Evolutionary conservation across 352 stramenopile genomes (phyloP).

Genomic region (Globisporangium mamillatum): DNA sequence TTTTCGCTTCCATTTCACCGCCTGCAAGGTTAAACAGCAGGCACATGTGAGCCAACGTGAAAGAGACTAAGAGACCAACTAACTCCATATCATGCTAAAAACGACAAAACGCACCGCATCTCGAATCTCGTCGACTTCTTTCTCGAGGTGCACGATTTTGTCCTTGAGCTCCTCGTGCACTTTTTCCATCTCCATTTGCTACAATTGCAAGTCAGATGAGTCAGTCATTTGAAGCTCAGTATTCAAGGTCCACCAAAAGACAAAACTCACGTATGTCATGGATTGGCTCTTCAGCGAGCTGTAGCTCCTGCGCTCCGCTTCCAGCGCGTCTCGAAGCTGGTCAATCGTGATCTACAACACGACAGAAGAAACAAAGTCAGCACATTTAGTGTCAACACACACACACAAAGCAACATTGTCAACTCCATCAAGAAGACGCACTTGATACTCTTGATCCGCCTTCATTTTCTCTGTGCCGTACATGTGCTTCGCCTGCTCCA

Average conservation of each 20-base stretch:
- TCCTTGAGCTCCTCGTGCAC: slow-evolving; percentile 55
- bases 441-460: slow-evolving; percentile 49
- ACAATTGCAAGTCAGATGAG: slow-evolving; percentile 21
- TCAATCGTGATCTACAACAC: slow-evolving; percentile 28
- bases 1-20: slow-evolving; percentile 70
- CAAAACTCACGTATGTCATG: slow-evolving; percentile 31
- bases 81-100: not conserved
- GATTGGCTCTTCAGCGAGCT: slow-evolving; percentile 39
- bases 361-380: not conserved
- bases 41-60: not conserved
- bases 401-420: not conserved
- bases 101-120: slow-evolving; percentile 34
- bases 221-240: slow-evolving; percentile 3
- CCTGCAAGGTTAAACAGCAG: slow-evolving; percentile 8
- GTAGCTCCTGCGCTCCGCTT: slow-evolving; percentile 31
- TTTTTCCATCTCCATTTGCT: slow-evolving; percentile 38
- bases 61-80: not conserved
- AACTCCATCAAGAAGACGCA: slow-evolving; percentile 12
- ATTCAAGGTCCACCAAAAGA: not conserved
- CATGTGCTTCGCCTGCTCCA: slow-evolving; percentile 57
- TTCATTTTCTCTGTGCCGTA: slow-evolving; percentile 49
- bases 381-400: not conserved
- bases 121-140: slow-evolving; percentile 56
- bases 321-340: slow-evolving; percentile 36
- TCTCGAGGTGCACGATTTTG: slow-evolving; percentile 54